Evolutionary conservation across 2,329 filamentous ascomycete species (phyloP), one percentile per base, ranked within the genome.

Genomic region (Arthrinium phaeospermum): DNA sequence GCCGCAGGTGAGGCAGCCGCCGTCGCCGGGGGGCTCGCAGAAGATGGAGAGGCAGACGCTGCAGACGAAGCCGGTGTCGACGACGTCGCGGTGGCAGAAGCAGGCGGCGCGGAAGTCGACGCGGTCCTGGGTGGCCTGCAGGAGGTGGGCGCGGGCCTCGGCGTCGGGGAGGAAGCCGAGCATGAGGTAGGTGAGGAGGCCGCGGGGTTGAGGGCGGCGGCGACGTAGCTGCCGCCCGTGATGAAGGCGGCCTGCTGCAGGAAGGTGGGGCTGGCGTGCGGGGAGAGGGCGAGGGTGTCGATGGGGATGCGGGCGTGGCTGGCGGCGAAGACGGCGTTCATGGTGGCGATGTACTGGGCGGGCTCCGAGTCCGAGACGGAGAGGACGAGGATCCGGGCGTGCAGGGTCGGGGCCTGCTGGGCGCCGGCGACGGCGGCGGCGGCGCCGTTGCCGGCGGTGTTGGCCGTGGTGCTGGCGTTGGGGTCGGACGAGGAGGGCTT

Each of bases 31-130:
- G 1, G 89, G 89, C 77, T 90, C 86, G 83, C 95, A 98, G 81
- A 97, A 98, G 78, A 97, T 99, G 82, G 94, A 97, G 64, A 99
- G 86, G 80, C 96, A 99, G 77, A 99, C 95, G 74, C 94, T 97
- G 85, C 96, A 99, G 49, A 99, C 96, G 80, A 94, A 99, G 12
- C 95, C 96, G 1, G 95, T 91, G 82, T 98, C 94, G 61, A 99
- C 92, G 27, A 98, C 94, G 47, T 90, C 91, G 69, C 96, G 89
- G 83, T 99, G 96, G 81, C 96, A 99, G 84, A 99, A 99, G 81
- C 96, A 99, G 4, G 96, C 96, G n/a, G 97, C 96, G 61, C 96
- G 91, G 81, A 99, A 99, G 83, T 99, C 97, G 61, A 99, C 95
- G 64, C 93, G 91, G 71, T 95, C 93, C 49, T 94, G 92, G 10